A percentile compares a stretch with the other conserved stretches of the same genome.
Conservation (phyloP, 257 asterid species). For the Fraxinus anomala region DNA sequence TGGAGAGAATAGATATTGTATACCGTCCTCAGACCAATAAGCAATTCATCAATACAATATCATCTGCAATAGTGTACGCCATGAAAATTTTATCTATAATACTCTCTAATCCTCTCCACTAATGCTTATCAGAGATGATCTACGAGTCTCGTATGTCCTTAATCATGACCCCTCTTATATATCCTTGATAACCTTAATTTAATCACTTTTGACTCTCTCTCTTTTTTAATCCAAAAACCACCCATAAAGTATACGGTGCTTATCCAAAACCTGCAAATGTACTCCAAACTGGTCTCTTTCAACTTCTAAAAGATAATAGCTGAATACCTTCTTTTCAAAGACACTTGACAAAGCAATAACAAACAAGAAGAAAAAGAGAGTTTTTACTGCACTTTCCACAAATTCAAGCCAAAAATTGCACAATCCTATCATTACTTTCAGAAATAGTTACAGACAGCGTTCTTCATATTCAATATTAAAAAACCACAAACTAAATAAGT, state of each 20-base stretch:
- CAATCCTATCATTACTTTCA: background rate
- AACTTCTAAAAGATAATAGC: background rate
- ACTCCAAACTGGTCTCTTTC: background rate
- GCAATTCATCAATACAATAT: background rate
- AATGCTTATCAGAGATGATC: background rate
- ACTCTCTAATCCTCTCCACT: background rate
- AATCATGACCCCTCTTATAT: background rate
- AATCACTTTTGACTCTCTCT: background rate
- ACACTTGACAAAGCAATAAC: background rate
- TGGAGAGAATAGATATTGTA: too few species aligned
- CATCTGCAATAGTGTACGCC: background rate
- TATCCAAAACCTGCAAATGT: constrained; percentile 2
- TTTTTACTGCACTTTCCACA: background rate
- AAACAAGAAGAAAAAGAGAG: background rate
- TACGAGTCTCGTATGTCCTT: background rate
- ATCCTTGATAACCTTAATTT: background rate
- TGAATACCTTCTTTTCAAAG: background rate
- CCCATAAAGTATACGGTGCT: background rate
- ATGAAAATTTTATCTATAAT: background rate
- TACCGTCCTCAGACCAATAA: too few species aligned
- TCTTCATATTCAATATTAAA: background rate
- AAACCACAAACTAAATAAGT: background rate
- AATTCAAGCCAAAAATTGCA: background rate
- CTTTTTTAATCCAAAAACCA: background rate
- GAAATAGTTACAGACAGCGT: background rate